Evolutionary conservation across 2,329 filamentous ascomycete species (phyloP).

Genomic region (Xylaria sp.): DNA sequence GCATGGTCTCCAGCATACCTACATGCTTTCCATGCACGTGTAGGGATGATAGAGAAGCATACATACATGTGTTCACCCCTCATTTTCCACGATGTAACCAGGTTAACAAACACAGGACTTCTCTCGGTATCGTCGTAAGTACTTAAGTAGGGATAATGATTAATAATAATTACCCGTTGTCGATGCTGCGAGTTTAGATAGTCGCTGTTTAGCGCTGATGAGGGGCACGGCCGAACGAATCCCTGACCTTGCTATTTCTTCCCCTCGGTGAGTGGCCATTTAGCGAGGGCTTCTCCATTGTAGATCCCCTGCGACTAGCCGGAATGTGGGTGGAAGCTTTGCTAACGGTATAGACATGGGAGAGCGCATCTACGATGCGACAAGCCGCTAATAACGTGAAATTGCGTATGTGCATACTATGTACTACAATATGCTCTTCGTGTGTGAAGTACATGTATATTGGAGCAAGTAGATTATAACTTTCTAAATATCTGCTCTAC

Average conservation of each 20-base stretch:
- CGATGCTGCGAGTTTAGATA: slow-evolving; percentile 7
- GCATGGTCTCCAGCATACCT: slow-evolving; percentile 17
- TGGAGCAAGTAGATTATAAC: neutral
- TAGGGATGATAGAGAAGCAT: slow-evolving; percentile 41
- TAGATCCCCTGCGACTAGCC: slow-evolving; percentile 42
- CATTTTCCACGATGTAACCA: slow-evolving; percentile 27
- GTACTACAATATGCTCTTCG: slow-evolving; percentile 14
- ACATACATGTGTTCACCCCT: slow-evolving; percentile 42
- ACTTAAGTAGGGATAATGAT: neutral
- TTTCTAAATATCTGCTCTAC: neutral
- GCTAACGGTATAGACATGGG: slow-evolving; percentile 40
- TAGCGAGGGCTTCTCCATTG: slow-evolving; percentile 37
- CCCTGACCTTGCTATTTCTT: slow-evolving; percentile 20
- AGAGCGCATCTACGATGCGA: slow-evolving; percentile 45
- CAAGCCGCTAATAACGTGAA: slow-evolving; percentile 41
- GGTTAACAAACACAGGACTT: neutral
- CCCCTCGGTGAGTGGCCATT: slow-evolving; percentile 37
- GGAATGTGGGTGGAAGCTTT: slow-evolving; percentile 45
- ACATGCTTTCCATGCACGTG: slow-evolving; percentile 23
- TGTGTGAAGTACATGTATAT: neutral
- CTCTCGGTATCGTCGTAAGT: neutral
- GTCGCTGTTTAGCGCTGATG: neutral
- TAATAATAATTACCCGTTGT: slow-evolving; percentile 1
- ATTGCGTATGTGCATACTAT: no score
- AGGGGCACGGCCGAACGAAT: neutral